Base-by-base conservation (phyloP, 495 filamentous ascomycete genomes). In the Hypomontagnella monticulosa region DNA sequence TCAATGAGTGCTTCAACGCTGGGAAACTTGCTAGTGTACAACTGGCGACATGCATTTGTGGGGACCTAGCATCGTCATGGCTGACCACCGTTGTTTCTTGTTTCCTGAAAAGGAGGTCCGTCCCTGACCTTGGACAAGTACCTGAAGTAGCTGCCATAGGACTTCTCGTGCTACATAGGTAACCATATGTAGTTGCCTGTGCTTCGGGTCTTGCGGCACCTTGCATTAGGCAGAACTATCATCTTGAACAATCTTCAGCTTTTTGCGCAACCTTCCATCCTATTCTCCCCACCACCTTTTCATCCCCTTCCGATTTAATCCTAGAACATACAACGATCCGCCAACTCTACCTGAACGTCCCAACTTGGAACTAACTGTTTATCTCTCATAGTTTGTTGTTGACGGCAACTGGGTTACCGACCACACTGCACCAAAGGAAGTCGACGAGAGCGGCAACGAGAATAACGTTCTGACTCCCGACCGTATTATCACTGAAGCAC, bases 401-500 rank as follows among this genome's bases (percentile, higher is more conserved):
- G 93, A 99, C 84, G 88, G 87, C 41, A 84, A 80, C 59, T 99
- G 95, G 95, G 87, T 84, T 18, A 91, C 87, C 63, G 91, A 97
- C 73, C 87, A 86, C 67, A 84, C 86, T 49, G 88, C 86, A 18
- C 91, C 91, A 23, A 85, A 90, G 76, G 92, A 96, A 78, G 83
- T 81, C 61, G 95, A 97, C 82, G 82, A 82, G 43, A 77, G 84
- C 49, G 86, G 88, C 61, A 95, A 93, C 82, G 80, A 91, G 55
- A 97, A 97, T 81, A 97, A 97, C 86, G 82, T 97, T 50, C 83
- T 99, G 30, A 82, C 85, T 10, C 87, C 90, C 12, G 84, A 92
- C 57, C 83, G 91, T 65, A 89, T 97, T 56, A 76, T 80, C 37
- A 59, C 70, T 58, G 74, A 83, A 58, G 67, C 77, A 44, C 72